Evolutionary conservation across 768 basidiomycete genomes (phyloP), one percentile per base, ranked within the genome.

Genomic region (Russula compacta): DNA sequence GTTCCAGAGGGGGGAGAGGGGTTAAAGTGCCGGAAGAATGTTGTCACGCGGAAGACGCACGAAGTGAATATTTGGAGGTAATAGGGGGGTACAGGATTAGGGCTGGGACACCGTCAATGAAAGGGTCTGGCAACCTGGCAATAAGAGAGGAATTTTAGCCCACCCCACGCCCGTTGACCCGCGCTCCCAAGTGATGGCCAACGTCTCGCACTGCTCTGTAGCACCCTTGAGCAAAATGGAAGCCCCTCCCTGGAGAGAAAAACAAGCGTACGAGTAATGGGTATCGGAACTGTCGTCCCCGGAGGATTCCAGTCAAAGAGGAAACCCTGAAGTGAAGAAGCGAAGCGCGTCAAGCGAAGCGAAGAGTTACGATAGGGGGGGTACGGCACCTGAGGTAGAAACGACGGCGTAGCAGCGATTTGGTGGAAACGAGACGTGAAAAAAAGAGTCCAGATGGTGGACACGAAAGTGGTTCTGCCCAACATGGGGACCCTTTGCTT

Each of bases 61-160:
- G 83, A 83, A 14, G 82, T 81, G 67, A 81, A 84, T 9, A 85
- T 74, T 67, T 83, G 81, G 4, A 85, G 77, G 67, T 71, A 81
- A 69, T 83, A 85, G 15, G 84, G 84, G 5, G 82, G 76, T 6
- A 70, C 71, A 3, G 81, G 81, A 64, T 80, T 78, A 8, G 82
- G 83, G 6, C 84, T 85, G 61, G 49, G 39, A 63, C 4, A 35
- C 15, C 32, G 42, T 58, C 24, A 55, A 49, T n/a, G 21, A 46
- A 48, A 64, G 15, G 15, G 29, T 10, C 21, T n/a, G 15, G 17
- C 32, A 5, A 19, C 24, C 1, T 2, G 24, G 24, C 24, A n/a
- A n/a, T 29, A 29, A 32, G 10, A 32, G 29, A 11, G 12, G 10
- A 11, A 14, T 21, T 21, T 40, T 3, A 2, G 56, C 72, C 38